Evolutionary conservation across 2,329 filamentous ascomycete genomes (phyloP), one percentile per base, ranked within the genome.

Genomic region (Thyridium curvatum): DNA sequence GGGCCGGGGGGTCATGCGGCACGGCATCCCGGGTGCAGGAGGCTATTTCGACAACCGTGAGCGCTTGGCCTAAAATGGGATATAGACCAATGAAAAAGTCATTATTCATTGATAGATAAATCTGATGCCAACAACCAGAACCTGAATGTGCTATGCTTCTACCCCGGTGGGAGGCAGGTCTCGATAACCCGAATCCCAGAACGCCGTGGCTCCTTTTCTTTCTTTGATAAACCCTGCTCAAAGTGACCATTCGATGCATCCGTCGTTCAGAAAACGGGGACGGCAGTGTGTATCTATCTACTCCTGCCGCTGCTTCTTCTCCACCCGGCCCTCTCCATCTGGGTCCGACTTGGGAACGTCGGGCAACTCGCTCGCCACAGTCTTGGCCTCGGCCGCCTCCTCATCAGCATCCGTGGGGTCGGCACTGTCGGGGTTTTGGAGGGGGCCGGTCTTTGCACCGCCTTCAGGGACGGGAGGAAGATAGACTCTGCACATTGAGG

Each of bases 11-110:
- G 3, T 48, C 53, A 12, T 50, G 44, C 35, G 21, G 14, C 2
- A 21, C 30, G 6, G 39, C 31, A 3, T 72, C 67, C 3, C 64
- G 52, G 3, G 69, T 56, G 8, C 56, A 51, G 3, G 66, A 59
- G 33, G 62, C 66, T 4, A 64, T 46, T 28, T 59, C 52, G 12
- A 59, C 60, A 9, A 71, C 47, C 18, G 56, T 59, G n/a, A 68
- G 52, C n/a, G n/a, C n/a, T n/a, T n/a, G n/a, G n/a, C n/a, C n/a
- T n/a, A n/a, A n/a, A n/a, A n/a, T n/a, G n/a, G n/a, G n/a, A n/a
- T n/a, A n/a, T n/a, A n/a, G n/a, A n/a, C n/a, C n/a, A n/a, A n/a
- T n/a, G n/a, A n/a, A n/a, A n/a, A n/a, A n/a, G n/a, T n/a, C n/a
- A n/a, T n/a, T n/a, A n/a, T n/a, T n/a, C n/a, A n/a, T n/a, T n/a